phyloP scores from a whole-genome alignment of 2,329 filamentous ascomycete species.

The Fusarium succisae region DNA sequence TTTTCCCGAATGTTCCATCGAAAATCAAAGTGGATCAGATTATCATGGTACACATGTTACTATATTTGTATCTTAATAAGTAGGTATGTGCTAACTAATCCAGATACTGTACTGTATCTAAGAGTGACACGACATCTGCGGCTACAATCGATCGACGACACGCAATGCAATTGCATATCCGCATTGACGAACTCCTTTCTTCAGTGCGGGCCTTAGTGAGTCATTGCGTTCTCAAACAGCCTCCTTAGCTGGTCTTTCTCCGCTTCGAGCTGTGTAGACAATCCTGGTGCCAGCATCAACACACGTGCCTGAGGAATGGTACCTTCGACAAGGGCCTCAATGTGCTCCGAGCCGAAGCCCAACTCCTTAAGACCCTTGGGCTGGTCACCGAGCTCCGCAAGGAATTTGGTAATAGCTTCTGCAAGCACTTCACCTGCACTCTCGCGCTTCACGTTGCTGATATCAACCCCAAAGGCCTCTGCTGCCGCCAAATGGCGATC shows the following conservation, averaged over 20 bases:
- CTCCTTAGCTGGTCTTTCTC: constrained; percentile 77
- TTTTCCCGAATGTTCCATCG: constrained; percentile 7
- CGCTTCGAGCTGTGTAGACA: constrained; percentile 74
- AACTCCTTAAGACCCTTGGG: constrained; percentile 84
- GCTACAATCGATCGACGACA: constrained; percentile 18
- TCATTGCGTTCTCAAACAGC: constrained; percentile 72
- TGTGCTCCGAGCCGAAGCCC: constrained; percentile 79
- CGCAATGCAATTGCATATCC: constrained; percentile 25
- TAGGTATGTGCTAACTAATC: neutral
- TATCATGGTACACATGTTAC: neutral
- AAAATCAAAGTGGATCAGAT: constrained; percentile 6
- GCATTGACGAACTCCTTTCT: constrained; percentile 22
- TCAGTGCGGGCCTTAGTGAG: constrained; percentile 40
- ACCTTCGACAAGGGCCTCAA: constrained; percentile 89
- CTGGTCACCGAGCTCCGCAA: constrained; percentile 87
- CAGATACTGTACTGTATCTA: constrained; percentile 10
- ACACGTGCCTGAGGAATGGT: constrained; percentile 93
- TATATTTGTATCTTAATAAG: constrained; percentile 5
- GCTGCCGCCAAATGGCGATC: constrained; percentile 90
- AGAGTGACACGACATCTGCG: constrained; percentile 6
- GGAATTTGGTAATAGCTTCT: constrained; percentile 83
- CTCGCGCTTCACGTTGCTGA: constrained; percentile 86
- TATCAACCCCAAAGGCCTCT: constrained; percentile 89
- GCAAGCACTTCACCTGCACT: constrained; percentile 88
- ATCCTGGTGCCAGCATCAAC: constrained; percentile 86